These are phyloP conservation scores for Athelia sp. DNA, from an alignment of 1,284 basidiomycete genomes.

Conservation along the genomic window DNA sequence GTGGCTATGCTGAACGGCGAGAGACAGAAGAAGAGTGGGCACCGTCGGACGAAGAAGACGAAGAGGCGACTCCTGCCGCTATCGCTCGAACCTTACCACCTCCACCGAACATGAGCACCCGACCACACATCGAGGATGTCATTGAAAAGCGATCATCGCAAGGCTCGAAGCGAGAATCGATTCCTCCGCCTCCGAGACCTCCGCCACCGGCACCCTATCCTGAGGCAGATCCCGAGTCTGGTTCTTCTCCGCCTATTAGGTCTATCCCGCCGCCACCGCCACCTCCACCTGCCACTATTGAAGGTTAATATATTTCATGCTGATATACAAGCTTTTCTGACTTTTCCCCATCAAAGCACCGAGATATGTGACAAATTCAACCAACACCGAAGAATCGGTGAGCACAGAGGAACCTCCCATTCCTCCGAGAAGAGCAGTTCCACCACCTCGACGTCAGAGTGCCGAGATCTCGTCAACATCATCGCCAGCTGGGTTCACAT, in stretches of 20 bases:
- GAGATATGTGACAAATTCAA: not conserved
- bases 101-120: not conserved
- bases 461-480: not conserved
- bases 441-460: not conserved
- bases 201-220: not conserved
- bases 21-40: not conserved
- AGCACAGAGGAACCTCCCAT: not conserved
- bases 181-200: slow-evolving; percentile 15
- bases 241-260: slow-evolving; percentile 12
- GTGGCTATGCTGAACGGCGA: not conserved
- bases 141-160: slow-evolving; percentile 6
- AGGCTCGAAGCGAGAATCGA: slow-evolving; percentile 7
- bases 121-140: slow-evolving; percentile 1
- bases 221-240: not conserved
- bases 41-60: not conserved
- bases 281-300: slow-evolving; percentile 4
- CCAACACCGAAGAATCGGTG: not conserved
- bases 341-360: not conserved
- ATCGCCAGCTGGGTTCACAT: not conserved
- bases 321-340: no score
- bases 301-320: slow-evolving; percentile 1
- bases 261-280: slow-evolving; percentile 13
- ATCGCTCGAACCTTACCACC: not conserved
- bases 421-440: slow-evolving; percentile 2
- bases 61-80: not conserved